Evolutionary conservation across 208 protist species (phyloP).

Genomic region (Crithidia brevicula): DNA sequence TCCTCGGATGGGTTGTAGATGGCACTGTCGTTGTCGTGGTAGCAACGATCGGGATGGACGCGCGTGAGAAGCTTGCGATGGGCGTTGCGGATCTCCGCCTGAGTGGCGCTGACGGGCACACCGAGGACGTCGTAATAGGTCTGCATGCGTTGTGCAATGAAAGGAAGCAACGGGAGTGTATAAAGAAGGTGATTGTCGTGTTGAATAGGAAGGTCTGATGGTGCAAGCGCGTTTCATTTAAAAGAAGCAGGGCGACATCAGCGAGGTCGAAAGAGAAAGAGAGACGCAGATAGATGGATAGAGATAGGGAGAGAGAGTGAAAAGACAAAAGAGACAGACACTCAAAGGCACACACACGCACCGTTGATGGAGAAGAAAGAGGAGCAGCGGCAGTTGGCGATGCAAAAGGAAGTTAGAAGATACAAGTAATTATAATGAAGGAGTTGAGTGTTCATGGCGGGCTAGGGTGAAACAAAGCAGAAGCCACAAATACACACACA

Average conservation of each 20-base stretch:
- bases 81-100: conserved; percentile 14
- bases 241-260: neutral
- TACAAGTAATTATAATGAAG: no score
- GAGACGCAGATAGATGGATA: neutral
- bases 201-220: neutral
- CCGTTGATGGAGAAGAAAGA: no score
- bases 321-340: neutral
- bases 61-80: conserved; percentile 22
- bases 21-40: conserved; percentile 38
- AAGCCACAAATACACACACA: no score
- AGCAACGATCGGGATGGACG: conserved; percentile 28
- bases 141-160: conserved; percentile 6
- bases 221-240: neutral
- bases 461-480: no score
- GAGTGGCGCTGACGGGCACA: conserved; percentile 27
- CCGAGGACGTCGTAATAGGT: conserved; percentile 34
- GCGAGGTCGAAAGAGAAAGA: neutral
- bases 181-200: neutral
- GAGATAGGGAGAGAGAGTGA: neutral
- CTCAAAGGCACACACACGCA: no score
- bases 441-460: no score
- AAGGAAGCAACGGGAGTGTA: neutral
- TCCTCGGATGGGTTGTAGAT: conserved; percentile 11
- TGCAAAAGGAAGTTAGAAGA: no score
- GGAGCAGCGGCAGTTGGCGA: no score